Evolutionary conservation across 495 filamentous ascomycete species (phyloP).

Genomic region (Aspergillus steynii): DNA sequence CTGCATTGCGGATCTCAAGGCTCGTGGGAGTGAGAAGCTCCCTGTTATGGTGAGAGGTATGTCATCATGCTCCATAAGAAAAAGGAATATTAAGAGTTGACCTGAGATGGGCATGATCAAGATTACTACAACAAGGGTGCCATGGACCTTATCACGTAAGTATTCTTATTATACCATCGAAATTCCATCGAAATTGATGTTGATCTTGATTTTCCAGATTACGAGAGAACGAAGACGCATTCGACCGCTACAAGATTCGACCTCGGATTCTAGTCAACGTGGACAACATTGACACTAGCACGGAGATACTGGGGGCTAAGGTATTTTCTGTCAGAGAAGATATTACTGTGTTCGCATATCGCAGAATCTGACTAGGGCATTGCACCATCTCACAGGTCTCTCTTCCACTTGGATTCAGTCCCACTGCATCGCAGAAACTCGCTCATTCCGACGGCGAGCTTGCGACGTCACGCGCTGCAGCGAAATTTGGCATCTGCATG

Average conservation of each 20-base stretch:
- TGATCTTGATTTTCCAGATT: slow-evolving; percentile 27
- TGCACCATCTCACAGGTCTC: slow-evolving; percentile 46
- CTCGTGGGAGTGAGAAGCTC: slow-evolving; percentile 27
- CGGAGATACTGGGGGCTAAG: slow-evolving; percentile 44
- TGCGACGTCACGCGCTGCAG: slow-evolving; percentile 73
- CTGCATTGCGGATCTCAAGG: slow-evolving; percentile 38
- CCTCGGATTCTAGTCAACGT: slow-evolving; percentile 58
- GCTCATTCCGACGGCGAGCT: slow-evolving; percentile 85
- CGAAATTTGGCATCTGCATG: slow-evolving; percentile 68
- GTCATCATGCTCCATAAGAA: not conserved
- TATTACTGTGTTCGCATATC: no score
- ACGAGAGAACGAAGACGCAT: slow-evolving; percentile 53
- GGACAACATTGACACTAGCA: slow-evolving; percentile 48
- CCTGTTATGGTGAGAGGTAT: slow-evolving; percentile 32
- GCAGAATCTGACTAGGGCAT: slow-evolving; percentile 11
- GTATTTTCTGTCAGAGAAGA: slow-evolving; percentile 5
- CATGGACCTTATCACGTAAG: slow-evolving; percentile 39
- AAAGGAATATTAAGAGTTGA: not conserved
- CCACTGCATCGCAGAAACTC: slow-evolving; percentile 83
- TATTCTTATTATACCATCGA: not conserved
- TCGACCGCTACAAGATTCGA: slow-evolving; percentile 52
- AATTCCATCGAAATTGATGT: not conserved
- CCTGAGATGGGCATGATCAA: not conserved
- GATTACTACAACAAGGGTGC: slow-evolving; percentile 55
- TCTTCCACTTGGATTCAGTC: slow-evolving; percentile 85